A percentile compares a stretch with the other conserved stretches of the same genome.
Conservation (phyloP, 2,329 filamentous ascomycete species). For the Colletotrichum cuscutae region DNA sequence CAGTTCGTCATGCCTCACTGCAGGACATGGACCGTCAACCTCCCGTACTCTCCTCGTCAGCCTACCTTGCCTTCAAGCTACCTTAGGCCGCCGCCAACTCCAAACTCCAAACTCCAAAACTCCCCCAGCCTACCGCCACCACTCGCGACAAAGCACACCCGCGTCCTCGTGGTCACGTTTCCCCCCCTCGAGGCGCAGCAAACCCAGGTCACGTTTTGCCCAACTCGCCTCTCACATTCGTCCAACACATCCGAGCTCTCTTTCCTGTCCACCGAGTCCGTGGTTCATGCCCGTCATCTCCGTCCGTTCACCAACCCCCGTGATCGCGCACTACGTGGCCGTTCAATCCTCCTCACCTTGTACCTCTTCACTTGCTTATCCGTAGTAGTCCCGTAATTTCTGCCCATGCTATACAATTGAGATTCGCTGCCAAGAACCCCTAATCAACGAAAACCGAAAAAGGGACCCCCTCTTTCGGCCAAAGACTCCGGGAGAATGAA, state of each 20-base stretch:
- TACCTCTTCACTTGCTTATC: too few relatives aligned
- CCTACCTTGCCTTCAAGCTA: neutral
- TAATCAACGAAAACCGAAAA: neutral
- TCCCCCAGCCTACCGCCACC: neutral
- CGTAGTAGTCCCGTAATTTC: neutral
- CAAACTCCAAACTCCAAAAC: neutral
- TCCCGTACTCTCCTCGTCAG: neutral
- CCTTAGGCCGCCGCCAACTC: neutral
- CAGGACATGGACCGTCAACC: neutral
- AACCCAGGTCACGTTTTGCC: constrained; percentile 27
- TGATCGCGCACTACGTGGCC: neutral
- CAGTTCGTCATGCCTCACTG: neutral
- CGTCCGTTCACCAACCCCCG: neutral
- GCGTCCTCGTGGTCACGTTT: constrained; percentile 24
- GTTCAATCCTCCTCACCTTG: neutral
- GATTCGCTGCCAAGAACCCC: neutral
- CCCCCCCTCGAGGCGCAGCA: constrained; percentile 5
- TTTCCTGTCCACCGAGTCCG: too few relatives aligned
- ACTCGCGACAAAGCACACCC: neutral
- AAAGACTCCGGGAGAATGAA: neutral
- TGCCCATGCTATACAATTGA: neutral
- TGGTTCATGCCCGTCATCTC: neutral
- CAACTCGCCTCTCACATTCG: neutral
- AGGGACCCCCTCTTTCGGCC: neutral
- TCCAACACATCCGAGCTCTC: constrained; percentile 11